Evolutionary conservation across 768 basidiomycete species (phyloP), one percentile per base, ranked within the genome.

Genomic region (Megacollybia marginata): DNA sequence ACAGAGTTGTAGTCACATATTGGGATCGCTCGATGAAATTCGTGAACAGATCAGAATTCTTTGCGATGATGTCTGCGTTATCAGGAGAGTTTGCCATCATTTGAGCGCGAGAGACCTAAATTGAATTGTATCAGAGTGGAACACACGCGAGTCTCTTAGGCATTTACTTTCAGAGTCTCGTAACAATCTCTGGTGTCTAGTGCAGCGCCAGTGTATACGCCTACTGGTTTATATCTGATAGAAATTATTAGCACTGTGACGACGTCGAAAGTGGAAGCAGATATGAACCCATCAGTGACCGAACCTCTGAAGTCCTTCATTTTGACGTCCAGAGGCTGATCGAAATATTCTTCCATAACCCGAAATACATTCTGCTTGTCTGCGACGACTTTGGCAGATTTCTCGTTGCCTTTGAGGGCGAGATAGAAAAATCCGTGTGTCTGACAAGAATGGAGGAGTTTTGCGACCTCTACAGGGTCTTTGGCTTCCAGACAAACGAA

Each of bases 371-470:
- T 48, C 7, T 53, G 20, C 34, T 54, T 44, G 49, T 54, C 53
- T 42, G 44, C 45, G 35, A 54, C 43, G 28, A 53, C 47, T 42
- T 44, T 38, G 16, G 35, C 42, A 31, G 48, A 49, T 34, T 43
- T 32, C 38, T 46, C 19, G 34, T 44, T 38, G 45, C 48, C 48
- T 42, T 54, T 44, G 42, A 54, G 53, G 33, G 45, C 53, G 44
- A 54, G 53, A 44, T 54, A 54, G 38, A 54, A 54, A 42, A 54
- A 54, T 20, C 53, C 53, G 32, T 54, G 49, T 36, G 49, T 54
- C 46, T 36, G 33, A 44, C 52, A 53, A 34, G 48, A 47, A 48
- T 46, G 42, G 23, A 53, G 48, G 43, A 53, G 48, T 38, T 48
- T 49, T 44, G 48, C 34, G 15, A 49, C 46, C 44, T 54, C 53